Evolutionary conservation across 1,284 basidiomycete species (phyloP).

Genomic region (Ustilago lituana): DNA sequence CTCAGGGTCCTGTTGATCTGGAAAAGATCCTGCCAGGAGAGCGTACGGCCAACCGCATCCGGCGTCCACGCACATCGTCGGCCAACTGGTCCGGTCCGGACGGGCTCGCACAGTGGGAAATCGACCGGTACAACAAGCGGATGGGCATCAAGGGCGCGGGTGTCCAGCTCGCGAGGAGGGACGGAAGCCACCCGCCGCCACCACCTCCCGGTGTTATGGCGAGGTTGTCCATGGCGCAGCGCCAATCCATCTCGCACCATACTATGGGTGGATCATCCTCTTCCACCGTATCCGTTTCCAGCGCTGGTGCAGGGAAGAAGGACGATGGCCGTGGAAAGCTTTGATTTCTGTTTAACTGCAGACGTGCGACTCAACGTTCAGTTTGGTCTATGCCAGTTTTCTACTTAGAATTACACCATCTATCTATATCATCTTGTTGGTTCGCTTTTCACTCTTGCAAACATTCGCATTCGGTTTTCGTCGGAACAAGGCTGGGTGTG

Average conservation of each 20-base stretch:
- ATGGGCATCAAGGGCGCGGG: conserved; percentile 58
- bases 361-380: too few species aligned
- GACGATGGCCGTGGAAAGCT: conserved; percentile 20
- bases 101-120: conserved; percentile 62
- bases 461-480: too few species aligned
- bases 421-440: not conserved
- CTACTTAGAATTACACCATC: not conserved
- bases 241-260: conserved; percentile 27
- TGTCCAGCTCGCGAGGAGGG: conserved; percentile 26
- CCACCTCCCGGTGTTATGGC: conserved; percentile 32
- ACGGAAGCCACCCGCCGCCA: conserved; percentile 30
- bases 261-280: conserved; percentile 5
- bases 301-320: conserved; percentile 2
- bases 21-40: conserved; percentile 60
- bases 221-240: conserved; percentile 31
- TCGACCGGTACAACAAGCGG: conserved; percentile 64
- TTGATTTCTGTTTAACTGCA: too few species aligned
- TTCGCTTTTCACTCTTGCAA: too few species aligned
- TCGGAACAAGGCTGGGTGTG: too few species aligned
- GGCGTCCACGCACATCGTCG: conserved; percentile 55
- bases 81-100: conserved; percentile 63
- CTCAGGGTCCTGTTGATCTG: conserved; percentile 57
- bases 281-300: not conserved
- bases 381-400: too few species aligned
- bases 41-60: conserved; percentile 42